Evolutionary conservation across 2,329 filamentous ascomycete genomes (phyloP).

Genomic region (Dothiorella sarmentorum): DNA sequence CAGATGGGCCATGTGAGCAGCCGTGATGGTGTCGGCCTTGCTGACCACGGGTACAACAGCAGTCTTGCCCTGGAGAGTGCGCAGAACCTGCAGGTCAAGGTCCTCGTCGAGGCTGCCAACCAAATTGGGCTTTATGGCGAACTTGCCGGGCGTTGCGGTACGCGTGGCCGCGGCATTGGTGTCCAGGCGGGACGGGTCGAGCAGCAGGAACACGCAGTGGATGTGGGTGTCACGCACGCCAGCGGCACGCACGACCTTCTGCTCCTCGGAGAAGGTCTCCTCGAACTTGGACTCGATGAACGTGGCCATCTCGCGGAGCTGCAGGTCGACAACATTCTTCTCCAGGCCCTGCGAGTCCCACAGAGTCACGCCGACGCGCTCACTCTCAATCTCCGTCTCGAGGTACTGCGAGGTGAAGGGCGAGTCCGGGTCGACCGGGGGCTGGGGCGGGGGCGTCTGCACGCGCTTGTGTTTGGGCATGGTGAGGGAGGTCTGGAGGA

Average conservation of each 20-base stretch:
- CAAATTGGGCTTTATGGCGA: slow-evolving; percentile 33
- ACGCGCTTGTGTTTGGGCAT: slow-evolving; percentile 75
- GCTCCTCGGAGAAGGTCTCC: slow-evolving; percentile 94
- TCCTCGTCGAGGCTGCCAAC: slow-evolving; percentile 78
- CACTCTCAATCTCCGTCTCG: slow-evolving; percentile 89
- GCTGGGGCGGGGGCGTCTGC: slow-evolving; percentile 39
- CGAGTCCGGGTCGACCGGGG: slow-evolving; percentile 46
- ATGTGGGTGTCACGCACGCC: slow-evolving; percentile 95
- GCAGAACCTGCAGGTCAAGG: slow-evolving; percentile 85
- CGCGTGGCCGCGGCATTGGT: slow-evolving; percentile 67
- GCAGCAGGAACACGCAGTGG: slow-evolving; percentile 87
- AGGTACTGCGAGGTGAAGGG: slow-evolving; percentile 82
- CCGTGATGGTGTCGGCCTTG: slow-evolving; percentile 96
- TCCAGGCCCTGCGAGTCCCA: slow-evolving; percentile 97
- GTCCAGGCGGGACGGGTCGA: slow-evolving; percentile 84
- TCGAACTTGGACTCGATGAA: slow-evolving; percentile 99
- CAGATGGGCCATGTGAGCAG: slow-evolving; percentile 85
- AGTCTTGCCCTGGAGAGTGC: slow-evolving; percentile 85
- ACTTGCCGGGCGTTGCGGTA: slow-evolving; percentile 36
- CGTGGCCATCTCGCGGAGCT: slow-evolving; percentile 82
- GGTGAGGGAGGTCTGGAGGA: slow-evolving; percentile 81
- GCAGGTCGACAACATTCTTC: slow-evolving; percentile 90
- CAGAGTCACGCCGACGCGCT: slow-evolving; percentile 85
- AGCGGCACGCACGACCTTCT: slow-evolving; percentile 91
- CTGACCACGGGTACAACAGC: slow-evolving; percentile 93